Conservation (phyloP, 768 basidiomycete species). For the Tricholoma sp. region DNA sequence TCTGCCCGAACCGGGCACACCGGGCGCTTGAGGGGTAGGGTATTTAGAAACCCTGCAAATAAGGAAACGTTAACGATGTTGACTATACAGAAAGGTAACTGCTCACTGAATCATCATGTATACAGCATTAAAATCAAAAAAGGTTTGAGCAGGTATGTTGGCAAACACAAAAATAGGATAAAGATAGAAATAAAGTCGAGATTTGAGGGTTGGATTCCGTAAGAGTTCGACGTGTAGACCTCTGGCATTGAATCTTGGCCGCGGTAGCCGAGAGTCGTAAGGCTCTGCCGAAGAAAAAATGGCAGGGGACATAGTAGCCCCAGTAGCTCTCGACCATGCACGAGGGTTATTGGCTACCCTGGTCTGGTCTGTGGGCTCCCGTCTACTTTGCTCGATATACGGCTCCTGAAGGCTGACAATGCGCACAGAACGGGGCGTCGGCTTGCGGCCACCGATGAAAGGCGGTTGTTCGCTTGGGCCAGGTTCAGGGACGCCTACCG, state of each 20-base stretch:
- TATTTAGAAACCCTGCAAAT: conserved; percentile 63
- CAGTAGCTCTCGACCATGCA: conserved; percentile 57
- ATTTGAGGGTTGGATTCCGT: conserved; percentile 50
- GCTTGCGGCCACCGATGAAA: conserved; percentile 59
- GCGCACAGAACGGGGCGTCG: conserved; percentile 77
- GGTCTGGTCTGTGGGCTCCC: conserved; percentile 49
- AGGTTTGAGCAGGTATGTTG: conserved; percentile 72
- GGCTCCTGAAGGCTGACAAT: conserved; percentile 69
- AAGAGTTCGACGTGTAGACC: conserved; percentile 67
- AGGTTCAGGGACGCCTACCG: conserved; percentile 33
- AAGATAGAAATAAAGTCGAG: conserved; percentile 60
- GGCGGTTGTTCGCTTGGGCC: conserved; percentile 23
- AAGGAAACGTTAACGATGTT: background rate
- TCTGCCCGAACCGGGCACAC: conserved; percentile 65
- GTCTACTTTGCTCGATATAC: conserved; percentile 33
- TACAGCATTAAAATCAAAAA: conserved; percentile 86
- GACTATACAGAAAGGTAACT: background rate
- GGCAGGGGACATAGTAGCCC: conserved; percentile 37
- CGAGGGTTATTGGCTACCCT: conserved; percentile 38
- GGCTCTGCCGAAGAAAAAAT: conserved; percentile 33
- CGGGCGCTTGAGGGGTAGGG: conserved; percentile 65
- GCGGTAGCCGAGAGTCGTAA: conserved; percentile 30
- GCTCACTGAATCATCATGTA: conserved; percentile 83
- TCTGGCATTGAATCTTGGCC: conserved; percentile 63
- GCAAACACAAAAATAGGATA: conserved; percentile 69